Conservation (phyloP, 2,329 filamentous ascomycete species). For the Colletotrichum brevisporum region DNA sequence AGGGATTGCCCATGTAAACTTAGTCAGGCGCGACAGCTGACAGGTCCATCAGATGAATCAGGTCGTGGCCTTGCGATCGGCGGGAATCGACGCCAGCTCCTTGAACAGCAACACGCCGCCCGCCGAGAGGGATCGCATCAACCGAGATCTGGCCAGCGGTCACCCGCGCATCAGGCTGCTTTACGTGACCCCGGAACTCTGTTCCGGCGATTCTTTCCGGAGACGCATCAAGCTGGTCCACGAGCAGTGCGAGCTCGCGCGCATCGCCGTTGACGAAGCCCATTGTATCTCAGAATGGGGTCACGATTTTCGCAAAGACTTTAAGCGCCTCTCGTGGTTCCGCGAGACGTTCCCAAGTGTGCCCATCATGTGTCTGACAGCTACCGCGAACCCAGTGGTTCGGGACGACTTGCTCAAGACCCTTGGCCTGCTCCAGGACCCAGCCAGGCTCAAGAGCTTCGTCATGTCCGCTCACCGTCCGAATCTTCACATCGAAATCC, state of each 20-base stretch:
- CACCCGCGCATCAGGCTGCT: slow-evolving; percentile 87
- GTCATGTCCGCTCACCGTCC: slow-evolving; percentile 86
- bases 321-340: slow-evolving; percentile 90
- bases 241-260: slow-evolving; percentile 85
- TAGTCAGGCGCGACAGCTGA: slow-evolving; percentile 29
- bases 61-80: slow-evolving; percentile 81
- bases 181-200: slow-evolving; percentile 95
- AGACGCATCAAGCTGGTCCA: slow-evolving; percentile 80
- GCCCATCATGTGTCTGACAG: slow-evolving; percentile 92
- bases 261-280: slow-evolving; percentile 93
- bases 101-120: slow-evolving; percentile 86
- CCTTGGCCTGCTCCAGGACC: slow-evolving; percentile 74
- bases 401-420: slow-evolving; percentile 85
- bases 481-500: slow-evolving; percentile 92
- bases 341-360: slow-evolving; percentile 85
- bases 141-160: slow-evolving; percentile 87
- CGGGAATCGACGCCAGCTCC: slow-evolving; percentile 84
- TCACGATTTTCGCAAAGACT: slow-evolving; percentile 95
- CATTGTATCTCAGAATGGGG: slow-evolving; percentile 99
- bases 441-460: slow-evolving; percentile 78
- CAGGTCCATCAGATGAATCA: slow-evolving; percentile 81
- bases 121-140: slow-evolving; percentile 76
- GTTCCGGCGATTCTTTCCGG: slow-evolving; percentile 83
- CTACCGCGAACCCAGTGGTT: slow-evolving; percentile 87
- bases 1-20: slow-evolving; percentile 39